Percentiles rank a stretch among this genome's conserved stretches.
Conservation (phyloP, 1,284 basidiomycete species). For the Tetrapyrgos nigripes region DNA sequence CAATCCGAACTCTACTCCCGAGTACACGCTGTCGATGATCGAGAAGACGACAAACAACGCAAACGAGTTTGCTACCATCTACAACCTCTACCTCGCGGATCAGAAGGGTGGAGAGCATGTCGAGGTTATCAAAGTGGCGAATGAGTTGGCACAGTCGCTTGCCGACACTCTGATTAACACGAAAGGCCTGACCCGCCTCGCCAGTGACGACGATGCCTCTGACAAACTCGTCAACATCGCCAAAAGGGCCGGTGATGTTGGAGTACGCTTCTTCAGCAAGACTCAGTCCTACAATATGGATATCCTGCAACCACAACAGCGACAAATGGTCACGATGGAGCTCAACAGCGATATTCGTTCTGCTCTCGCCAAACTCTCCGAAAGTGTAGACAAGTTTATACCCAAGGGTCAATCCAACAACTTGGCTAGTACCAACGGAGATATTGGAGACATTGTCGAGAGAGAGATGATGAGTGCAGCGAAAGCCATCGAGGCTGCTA, state of each 20-base stretch:
- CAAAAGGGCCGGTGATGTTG: slow-evolving; percentile 86
- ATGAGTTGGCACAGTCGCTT: slow-evolving; percentile 94
- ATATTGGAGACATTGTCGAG: slow-evolving; percentile 97
- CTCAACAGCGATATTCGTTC: slow-evolving; percentile 88
- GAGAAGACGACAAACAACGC: slow-evolving; percentile 95
- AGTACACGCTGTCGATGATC: slow-evolving; percentile 98
- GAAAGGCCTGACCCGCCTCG: slow-evolving; percentile 95
- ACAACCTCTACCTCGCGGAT: slow-evolving; percentile 90
- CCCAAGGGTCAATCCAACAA: slow-evolving; percentile 82
- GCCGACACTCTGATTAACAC: slow-evolving; percentile 92
- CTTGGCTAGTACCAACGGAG: slow-evolving; percentile 83
- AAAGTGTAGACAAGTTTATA: slow-evolving; percentile 86
- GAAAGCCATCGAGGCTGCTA: slow-evolving; percentile 92
- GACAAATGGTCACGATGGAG: slow-evolving; percentile 88
- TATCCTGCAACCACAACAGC: slow-evolving; percentile 73
- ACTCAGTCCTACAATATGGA: slow-evolving; percentile 95
- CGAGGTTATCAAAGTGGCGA: slow-evolving; percentile 97
- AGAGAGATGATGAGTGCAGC: slow-evolving; percentile 97
- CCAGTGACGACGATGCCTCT: slow-evolving; percentile 89
- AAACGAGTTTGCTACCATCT: slow-evolving; percentile 95
- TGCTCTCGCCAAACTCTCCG: slow-evolving; percentile 86
- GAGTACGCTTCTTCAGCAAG: slow-evolving; percentile 93
- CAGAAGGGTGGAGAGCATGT: slow-evolving; percentile 95
- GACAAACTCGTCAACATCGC: slow-evolving; percentile 92
- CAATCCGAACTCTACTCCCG: slow-evolving; percentile 95